Percentiles rank a stretch among this genome's conserved stretches.
phyloP scores from a whole-genome alignment of 2,329 filamentous ascomycete species.

The Botryotinia globosa region DNA sequence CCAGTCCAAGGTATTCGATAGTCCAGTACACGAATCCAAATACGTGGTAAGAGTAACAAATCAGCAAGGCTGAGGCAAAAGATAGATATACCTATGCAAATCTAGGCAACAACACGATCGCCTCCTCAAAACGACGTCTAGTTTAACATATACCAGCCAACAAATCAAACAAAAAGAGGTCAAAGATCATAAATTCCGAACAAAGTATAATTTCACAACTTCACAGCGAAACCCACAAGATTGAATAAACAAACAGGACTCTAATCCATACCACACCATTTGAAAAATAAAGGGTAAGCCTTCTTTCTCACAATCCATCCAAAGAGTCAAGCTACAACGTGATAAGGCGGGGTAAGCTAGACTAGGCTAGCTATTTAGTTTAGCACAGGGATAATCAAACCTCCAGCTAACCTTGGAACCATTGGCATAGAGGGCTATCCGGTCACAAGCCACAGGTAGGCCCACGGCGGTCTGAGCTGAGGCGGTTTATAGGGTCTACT shows the following conservation, averaged over 20 bases:
- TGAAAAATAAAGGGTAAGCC: not conserved
- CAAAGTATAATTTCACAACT: not conserved
- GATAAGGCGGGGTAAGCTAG: constrained; percentile 4
- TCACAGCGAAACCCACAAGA: not conserved
- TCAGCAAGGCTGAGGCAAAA: not conserved
- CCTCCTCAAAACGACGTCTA: not conserved
- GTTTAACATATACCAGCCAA: not conserved
- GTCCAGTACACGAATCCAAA: not conserved
- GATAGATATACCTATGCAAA: not conserved
- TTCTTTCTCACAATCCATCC: not conserved
- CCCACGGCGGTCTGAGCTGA: not conserved
- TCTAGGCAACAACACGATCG: not conserved
- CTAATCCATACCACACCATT: not conserved
- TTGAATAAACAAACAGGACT: not conserved
- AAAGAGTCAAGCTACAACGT: not conserved
- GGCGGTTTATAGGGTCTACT: not conserved
- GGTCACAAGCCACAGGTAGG: not conserved
- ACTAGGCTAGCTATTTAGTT: not conserved
- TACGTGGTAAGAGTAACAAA: not conserved
- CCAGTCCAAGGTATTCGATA: not conserved
- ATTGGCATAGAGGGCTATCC: not conserved
- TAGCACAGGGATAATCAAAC: not conserved
- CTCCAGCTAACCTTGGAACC: no score
- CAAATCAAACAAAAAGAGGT: not conserved
- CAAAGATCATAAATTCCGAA: not conserved